These are phyloP conservation scores for Sugiyamaella grinbergsii DNA, from an alignment of 1,139 yeast genomes.

Conservation along the genomic window DNA sequence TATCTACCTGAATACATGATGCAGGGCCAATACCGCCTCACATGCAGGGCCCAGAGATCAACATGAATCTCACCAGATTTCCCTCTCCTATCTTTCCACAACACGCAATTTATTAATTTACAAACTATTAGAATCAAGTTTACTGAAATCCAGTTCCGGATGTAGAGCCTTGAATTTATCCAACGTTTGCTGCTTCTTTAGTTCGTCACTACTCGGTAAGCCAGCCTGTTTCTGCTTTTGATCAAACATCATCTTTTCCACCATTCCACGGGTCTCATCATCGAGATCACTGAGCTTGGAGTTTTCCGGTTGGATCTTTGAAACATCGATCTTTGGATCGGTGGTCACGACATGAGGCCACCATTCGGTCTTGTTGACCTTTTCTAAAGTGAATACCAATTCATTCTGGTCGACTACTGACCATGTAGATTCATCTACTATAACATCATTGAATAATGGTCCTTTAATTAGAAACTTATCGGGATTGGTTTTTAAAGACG, in stretches of 20 bases:
- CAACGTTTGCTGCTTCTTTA: slow-evolving; percentile 41
- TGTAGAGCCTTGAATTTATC: slow-evolving; percentile 47
- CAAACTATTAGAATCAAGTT: slow-evolving; percentile 26
- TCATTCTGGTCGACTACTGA: slow-evolving; percentile 46
- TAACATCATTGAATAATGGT: slow-evolving; percentile 41
- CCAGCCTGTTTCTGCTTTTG: slow-evolving; percentile 47
- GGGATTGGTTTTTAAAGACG: slow-evolving; percentile 31
- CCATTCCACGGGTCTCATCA: slow-evolving; percentile 48
- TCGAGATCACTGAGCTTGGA: slow-evolving; percentile 48
- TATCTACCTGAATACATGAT: no score
- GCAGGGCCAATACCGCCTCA: neutral
- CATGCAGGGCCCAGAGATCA: slow-evolving; percentile 3
- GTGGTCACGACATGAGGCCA: slow-evolving; percentile 50
- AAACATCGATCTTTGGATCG: slow-evolving; percentile 49
- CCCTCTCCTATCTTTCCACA: no score
- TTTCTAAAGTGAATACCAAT: slow-evolving; percentile 45
- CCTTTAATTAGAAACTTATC: slow-evolving; percentile 40
- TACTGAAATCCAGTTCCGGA: slow-evolving; percentile 48
- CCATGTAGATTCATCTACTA: slow-evolving; percentile 48
- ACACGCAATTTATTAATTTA: neutral
- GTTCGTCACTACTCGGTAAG: slow-evolving; percentile 44
- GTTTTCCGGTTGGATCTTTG: slow-evolving; percentile 47
- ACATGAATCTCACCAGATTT: neutral
- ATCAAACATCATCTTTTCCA: slow-evolving; percentile 53
- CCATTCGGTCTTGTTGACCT: slow-evolving; percentile 47